Conservation (phyloP, 1,284 basidiomycete genomes). For the Malassezia arunalokei region DNA sequence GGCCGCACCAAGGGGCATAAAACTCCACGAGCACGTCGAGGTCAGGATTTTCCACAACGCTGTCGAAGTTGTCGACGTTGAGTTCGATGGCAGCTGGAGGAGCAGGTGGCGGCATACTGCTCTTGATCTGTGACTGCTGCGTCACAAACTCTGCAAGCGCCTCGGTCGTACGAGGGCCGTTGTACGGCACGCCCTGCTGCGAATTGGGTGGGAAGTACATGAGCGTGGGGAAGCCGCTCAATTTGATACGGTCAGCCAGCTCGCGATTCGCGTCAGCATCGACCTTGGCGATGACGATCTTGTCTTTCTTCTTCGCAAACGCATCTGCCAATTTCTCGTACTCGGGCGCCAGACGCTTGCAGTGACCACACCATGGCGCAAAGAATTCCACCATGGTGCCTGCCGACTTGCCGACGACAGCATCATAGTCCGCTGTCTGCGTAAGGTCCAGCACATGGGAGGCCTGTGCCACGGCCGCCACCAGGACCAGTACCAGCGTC, state of each 20-base stretch:
- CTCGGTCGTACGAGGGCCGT: constrained; percentile 68
- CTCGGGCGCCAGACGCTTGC: constrained; percentile 66
- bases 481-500: not conserved
- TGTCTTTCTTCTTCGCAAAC: constrained; percentile 58
- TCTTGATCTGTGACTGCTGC: constrained; percentile 64
- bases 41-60: constrained; percentile 59
- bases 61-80: constrained; percentile 61
- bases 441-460: constrained; percentile 40
- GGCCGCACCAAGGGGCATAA: constrained; percentile 66
- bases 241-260: constrained; percentile 56
- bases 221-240: constrained; percentile 75
- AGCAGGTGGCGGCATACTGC: constrained; percentile 68
- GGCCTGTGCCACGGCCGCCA: constrained; percentile 9
- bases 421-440: constrained; percentile 30
- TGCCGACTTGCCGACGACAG: constrained; percentile 26
- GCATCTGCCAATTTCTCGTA: constrained; percentile 83
- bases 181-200: constrained; percentile 57
- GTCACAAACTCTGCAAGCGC: constrained; percentile 62
- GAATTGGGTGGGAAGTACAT: constrained; percentile 69
- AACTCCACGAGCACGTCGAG: constrained; percentile 84
- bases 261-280: constrained; percentile 78
- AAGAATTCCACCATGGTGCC: constrained; percentile 40
- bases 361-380: constrained; percentile 46
- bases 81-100: constrained; percentile 62
- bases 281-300: constrained; percentile 78